Base-by-base conservation (phyloP, 768 basidiomycete genomes). In the Paxillus ammoniavirescens region DNA sequence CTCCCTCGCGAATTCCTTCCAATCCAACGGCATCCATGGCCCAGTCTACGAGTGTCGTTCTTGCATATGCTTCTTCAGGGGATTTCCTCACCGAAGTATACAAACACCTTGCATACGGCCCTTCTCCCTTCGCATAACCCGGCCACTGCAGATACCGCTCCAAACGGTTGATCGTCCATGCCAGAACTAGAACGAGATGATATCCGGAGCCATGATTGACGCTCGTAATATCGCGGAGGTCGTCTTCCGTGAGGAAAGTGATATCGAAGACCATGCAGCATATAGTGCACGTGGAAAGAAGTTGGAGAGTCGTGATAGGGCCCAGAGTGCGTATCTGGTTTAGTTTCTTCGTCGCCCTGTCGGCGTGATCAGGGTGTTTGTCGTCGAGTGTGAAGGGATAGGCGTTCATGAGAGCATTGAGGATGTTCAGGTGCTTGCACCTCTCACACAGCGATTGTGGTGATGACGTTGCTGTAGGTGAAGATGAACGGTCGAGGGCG, bases 181-280 rank as follows among this genome's bases (percentile, higher is more conserved):
- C 54, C 13, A 30, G 13, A 41, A 49, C 38, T 4, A 50, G 12
- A 14, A 30, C 37, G 13, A 60, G 37, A 17, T 56, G 48, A 2
- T 42, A 21, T 8, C 33, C 8, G 12, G 8, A 2, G 13, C 5
- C 23, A 33, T 15, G 28, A 8, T 10, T 15, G 3, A 38, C 38
- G 8, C 14, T 41, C 10, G 37, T 49, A 37, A 52, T 18, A 2
- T 12, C 31, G 12, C n/a, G 38, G 23, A 55, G 37, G 8, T 58
- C 55, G 6, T 53, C 26, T 1, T 26, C 26, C 26, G 30, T 36
- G 10, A 63, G 23, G 17, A 43, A 15, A 12, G 33, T 60, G 15
- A 44, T 40, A 38, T 60, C 17, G 47, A 62, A 57, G 5, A 55
- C 45, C 15, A 62, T 48, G 30, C 58, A 55, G 30, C 53, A 63